Evolutionary conservation across 148 eudicot species (phyloP), one percentile per base, ranked within the genome.

Genomic region (Simmondsia chinensis): DNA sequence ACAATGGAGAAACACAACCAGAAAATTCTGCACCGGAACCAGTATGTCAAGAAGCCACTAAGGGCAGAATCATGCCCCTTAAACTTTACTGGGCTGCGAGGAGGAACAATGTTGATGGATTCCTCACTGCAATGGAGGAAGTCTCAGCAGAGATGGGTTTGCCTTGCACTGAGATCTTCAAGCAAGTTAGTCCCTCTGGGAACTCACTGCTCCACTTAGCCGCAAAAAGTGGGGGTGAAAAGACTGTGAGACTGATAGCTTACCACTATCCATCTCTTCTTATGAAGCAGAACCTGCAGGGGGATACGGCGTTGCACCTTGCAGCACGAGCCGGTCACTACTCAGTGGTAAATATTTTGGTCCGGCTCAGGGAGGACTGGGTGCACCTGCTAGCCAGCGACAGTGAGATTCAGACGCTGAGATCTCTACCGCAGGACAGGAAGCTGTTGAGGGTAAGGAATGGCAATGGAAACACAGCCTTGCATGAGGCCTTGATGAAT

Each of bases 401-500:
- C 19, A 20, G 17, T 13, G 14, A 20, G 40, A 36, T 36, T 9
- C 19, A 36, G 18, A 20, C 14, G 10, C 6, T 9, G 15, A 14
- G 23, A 16, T 11, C 4, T 2, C 20, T 42, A 0, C 48, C 30
- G 13, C 30, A 35, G 21, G 13, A 21, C 5, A 3, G 6, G 9
- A 54, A 42, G 12, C 9, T 30, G 5, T 6, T 54, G 4, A 17
- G 24, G 35, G 3, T 19, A 23, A 17, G 24, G 37, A 47, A 63
- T 33, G 33, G 36, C 3, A 41, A 39, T 4, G 64, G 61, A 5
- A 54, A 56, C 43, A 57, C 60, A 9, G 39, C 65, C 5, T 42
- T 57, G 40, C 74, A 62, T 10, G 65, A 54, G 39, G 56, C 47
- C n/a, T 20, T 66, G 14, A 40, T 43, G 2, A 13, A 27, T 11